Evolutionary conservation across 2,329 filamentous ascomycete genomes (phyloP).

Genomic region (Fusarium ambrosium): DNA sequence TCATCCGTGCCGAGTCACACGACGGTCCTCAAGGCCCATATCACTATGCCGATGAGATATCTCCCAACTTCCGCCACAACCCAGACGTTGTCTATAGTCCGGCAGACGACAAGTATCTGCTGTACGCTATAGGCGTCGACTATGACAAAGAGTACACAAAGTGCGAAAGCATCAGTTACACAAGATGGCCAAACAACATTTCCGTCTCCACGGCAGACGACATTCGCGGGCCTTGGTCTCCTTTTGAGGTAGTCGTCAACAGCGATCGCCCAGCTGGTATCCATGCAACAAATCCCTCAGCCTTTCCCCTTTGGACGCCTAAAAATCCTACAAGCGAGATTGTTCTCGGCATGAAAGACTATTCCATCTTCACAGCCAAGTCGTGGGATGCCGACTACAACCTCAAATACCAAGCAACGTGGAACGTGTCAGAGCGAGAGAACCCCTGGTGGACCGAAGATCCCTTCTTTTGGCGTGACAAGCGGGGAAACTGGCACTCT

Average conservation of each 20-base stretch:
- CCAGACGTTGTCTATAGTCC: constrained; percentile 60
- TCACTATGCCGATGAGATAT: constrained; percentile 55
- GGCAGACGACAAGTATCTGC: constrained; percentile 57
- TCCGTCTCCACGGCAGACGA: constrained; percentile 40
- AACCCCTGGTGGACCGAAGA: constrained; percentile 46
- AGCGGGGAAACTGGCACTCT: constrained; percentile 51
- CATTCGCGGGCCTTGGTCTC: constrained; percentile 36
- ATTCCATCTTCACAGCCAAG: constrained; percentile 22
- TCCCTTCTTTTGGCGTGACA: constrained; percentile 52
- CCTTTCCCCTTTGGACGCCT: constrained; percentile 51
- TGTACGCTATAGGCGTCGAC: constrained; percentile 59
- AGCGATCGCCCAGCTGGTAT: constrained; percentile 23
- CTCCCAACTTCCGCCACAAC: constrained; percentile 61
- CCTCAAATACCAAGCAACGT: constrained; percentile 21
- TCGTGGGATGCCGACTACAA: background rate
- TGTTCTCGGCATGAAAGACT: constrained; percentile 24
- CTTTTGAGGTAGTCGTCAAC: constrained; percentile 24
- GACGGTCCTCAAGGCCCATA: constrained; percentile 61
- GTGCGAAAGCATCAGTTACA: constrained; percentile 31
- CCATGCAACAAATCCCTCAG: constrained; percentile 57
- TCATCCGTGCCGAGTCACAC: constrained; percentile 60
- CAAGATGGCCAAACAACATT: constrained; percentile 41
- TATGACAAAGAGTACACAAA: constrained; percentile 7
- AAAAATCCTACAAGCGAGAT: constrained; percentile 16
- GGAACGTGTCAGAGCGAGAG: constrained; percentile 29